Percentiles rank a stretch among this genome's conserved stretches.
Evolutionary conservation across 495 filamentous ascomycete species (phyloP).

Genomic region (Aspergillus haitiensis): DNA sequence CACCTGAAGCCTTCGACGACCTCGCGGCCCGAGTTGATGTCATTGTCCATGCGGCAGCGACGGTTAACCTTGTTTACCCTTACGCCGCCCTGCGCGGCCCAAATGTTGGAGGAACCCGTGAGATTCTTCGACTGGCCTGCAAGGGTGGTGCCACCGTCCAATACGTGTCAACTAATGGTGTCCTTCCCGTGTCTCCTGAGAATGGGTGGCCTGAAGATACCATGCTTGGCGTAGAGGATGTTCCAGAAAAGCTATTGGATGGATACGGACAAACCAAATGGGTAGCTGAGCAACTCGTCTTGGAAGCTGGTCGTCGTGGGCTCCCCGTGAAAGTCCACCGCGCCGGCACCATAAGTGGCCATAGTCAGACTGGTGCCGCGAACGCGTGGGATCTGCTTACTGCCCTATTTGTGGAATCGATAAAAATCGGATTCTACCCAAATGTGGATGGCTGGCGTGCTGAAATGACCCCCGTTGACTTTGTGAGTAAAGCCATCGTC

Average conservation of each 20-base stretch:
- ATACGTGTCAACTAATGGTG: conserved; percentile 69
- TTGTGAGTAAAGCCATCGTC: conserved; percentile 64
- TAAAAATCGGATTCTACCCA: conserved; percentile 60
- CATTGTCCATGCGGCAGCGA: conserved; percentile 64
- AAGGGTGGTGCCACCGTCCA: conserved; percentile 63
- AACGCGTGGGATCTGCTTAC: conserved; percentile 68
- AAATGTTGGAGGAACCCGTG: conserved; percentile 61
- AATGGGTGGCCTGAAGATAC: conserved; percentile 60
- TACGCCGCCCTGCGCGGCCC: conserved; percentile 60
- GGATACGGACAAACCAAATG: conserved; percentile 68
- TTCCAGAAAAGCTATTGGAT: conserved; percentile 59
- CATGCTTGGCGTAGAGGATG: conserved; percentile 57
- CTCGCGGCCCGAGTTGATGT: conserved; percentile 58
- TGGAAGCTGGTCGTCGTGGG: conserved; percentile 60
- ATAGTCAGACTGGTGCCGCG: conserved; percentile 61
- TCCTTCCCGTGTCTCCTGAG: conserved; percentile 56
- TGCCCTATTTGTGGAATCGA: conserved; percentile 65
- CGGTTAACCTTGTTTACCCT: conserved; percentile 67
- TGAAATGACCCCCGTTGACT: conserved; percentile 73
- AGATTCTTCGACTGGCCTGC: conserved; percentile 63
- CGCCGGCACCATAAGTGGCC: conserved; percentile 64
- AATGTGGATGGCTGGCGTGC: conserved; percentile 66
- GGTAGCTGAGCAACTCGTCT: conserved; percentile 65
- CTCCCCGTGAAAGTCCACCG: conserved; percentile 62
- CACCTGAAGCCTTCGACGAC: conserved; percentile 55